Evolutionary conservation across 2,329 filamentous ascomycete genomes (phyloP).

Genomic region (Verticillium longisporum): DNA sequence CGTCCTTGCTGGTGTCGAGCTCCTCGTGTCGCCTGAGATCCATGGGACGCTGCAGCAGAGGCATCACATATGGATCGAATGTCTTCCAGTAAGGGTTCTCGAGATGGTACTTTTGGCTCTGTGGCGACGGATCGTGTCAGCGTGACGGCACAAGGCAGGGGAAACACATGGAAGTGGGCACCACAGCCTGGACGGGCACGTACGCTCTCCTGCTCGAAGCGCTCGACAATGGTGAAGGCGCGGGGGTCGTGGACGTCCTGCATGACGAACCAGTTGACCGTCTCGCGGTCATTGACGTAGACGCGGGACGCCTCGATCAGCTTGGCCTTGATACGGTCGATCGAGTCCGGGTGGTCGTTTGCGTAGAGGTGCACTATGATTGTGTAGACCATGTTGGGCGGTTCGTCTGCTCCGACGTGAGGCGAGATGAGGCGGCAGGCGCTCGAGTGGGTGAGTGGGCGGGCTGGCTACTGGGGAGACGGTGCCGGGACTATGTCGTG

Average conservation of each 20-base stretch:
- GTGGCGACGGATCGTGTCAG: neutral
- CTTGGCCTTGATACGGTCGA: constrained; percentile 63
- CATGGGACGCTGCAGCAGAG: constrained; percentile 61
- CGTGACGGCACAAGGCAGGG: neutral
- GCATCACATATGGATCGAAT: constrained; percentile 67
- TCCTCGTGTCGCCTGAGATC: constrained; percentile 64
- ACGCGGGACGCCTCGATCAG: constrained; percentile 68
- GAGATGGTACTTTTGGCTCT: constrained; percentile 56
- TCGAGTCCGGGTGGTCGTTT: constrained; percentile 56
- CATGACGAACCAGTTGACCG: constrained; percentile 69
- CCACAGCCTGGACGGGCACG: constrained; percentile 15
- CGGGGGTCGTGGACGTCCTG: constrained; percentile 62
- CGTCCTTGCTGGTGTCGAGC: constrained; percentile 48
- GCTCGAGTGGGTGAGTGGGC: no score
- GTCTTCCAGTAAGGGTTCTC: constrained; percentile 71
- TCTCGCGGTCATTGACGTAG: constrained; percentile 67
- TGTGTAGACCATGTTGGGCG: constrained; percentile 57
- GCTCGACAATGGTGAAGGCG: constrained; percentile 69
- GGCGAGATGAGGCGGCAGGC: no score
- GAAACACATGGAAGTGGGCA: no score
- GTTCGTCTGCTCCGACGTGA: neutral
- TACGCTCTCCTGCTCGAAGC: constrained; percentile 61
- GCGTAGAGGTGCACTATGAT: constrained; percentile 65
- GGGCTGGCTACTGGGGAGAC: no score
- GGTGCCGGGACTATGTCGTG: neutral